phyloP scores from a whole-genome alignment of 805 yeast genomes.

The Sugiyamaella smithiae region DNA sequence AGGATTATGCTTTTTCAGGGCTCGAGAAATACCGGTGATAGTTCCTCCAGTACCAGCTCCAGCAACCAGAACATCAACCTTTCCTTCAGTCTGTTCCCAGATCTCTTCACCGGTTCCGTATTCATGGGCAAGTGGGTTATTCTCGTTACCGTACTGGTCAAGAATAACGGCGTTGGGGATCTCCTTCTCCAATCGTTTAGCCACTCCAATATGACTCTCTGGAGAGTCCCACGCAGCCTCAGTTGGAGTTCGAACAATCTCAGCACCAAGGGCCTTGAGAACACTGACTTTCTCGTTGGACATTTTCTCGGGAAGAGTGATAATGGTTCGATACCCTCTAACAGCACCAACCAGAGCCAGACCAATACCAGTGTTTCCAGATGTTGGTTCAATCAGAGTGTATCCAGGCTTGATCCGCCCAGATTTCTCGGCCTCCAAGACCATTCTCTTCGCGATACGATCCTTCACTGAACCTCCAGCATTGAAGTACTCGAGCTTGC shows the following conservation, averaged over 20 bases:
- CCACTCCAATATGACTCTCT: conserved; percentile 88
- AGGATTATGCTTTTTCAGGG: conserved; percentile 67
- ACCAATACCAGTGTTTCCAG: conserved; percentile 91
- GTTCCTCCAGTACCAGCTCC: conserved; percentile 98
- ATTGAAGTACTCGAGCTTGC: conserved; percentile 78
- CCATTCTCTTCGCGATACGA: conserved; percentile 83
- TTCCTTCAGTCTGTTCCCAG: conserved; percentile 73
- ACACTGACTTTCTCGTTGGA: conserved; percentile 87
- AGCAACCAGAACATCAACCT: conserved; percentile 71
- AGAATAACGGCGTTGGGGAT: conserved; percentile 80
- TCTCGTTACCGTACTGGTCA: conserved; percentile 76
- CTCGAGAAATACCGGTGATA: conserved; percentile 74
- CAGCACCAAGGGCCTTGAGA: conserved; percentile 85
- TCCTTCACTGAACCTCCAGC: conserved; percentile 91
- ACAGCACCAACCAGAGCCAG: conserved; percentile 85
- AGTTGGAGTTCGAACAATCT: conserved; percentile 85
- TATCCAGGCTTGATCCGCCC: conserved; percentile 83
- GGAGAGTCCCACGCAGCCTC: conserved; percentile 94
- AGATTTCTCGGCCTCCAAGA: conserved; percentile 73
- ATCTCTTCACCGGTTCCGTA: conserved; percentile 82
- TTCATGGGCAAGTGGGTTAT: conserved; percentile 83
- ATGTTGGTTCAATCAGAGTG: conserved; percentile 84
- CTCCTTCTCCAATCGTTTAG: conserved; percentile 72
- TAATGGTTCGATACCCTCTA: conserved; percentile 80
- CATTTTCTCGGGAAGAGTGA: conserved; percentile 89